Evolutionary conservation across 139 green algal species (phyloP).

Genomic region (Bryopsis sp.): DNA sequence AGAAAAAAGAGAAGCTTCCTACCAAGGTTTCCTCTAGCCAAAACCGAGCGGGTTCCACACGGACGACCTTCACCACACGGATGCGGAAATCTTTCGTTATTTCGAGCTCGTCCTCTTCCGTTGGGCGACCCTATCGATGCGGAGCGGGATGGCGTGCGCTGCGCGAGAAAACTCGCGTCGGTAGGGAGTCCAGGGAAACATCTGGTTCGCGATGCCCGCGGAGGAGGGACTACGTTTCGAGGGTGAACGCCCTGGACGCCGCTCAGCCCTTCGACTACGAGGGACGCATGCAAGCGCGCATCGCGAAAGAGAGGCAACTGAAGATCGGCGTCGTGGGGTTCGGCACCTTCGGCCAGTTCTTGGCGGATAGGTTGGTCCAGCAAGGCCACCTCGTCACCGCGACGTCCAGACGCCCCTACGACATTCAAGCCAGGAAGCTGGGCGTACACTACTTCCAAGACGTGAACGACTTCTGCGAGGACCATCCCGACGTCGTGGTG

Average conservation of each 20-base stretch:
- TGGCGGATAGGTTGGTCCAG: constrained; percentile 73
- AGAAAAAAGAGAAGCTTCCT: too few species aligned
- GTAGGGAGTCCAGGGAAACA: too few species aligned
- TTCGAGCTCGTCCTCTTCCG: too few species aligned
- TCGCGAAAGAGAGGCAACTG: constrained; percentile 43
- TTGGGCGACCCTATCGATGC: too few species aligned
- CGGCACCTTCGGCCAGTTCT: constrained; percentile 97
- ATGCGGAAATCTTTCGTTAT: too few species aligned
- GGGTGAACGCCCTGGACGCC: constrained; percentile 59
- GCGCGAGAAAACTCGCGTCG: too few species aligned
- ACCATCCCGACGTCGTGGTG: constrained; percentile 95
- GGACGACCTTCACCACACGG: too few species aligned
- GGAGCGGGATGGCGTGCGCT: too few species aligned
- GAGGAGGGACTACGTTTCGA: too few species aligned
- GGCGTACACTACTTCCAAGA: constrained; percentile 84
- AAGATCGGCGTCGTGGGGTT: constrained; percentile 95
- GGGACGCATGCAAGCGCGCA: constrained; percentile 29
- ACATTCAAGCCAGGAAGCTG: constrained; percentile 49
- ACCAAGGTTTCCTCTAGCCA: too few species aligned
- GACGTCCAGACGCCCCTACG: constrained; percentile 74
- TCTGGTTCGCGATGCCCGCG: too few species aligned
- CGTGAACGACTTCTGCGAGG: constrained; percentile 90
- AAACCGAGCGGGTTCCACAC: too few species aligned
- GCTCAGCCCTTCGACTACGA: constrained; percentile 84
- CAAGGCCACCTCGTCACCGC: constrained; percentile 67